These are phyloP conservation scores for Hypholoma fasciculare DNA, from an alignment of 768 basidiomycete genomes.

Conservation along the genomic window DNA sequence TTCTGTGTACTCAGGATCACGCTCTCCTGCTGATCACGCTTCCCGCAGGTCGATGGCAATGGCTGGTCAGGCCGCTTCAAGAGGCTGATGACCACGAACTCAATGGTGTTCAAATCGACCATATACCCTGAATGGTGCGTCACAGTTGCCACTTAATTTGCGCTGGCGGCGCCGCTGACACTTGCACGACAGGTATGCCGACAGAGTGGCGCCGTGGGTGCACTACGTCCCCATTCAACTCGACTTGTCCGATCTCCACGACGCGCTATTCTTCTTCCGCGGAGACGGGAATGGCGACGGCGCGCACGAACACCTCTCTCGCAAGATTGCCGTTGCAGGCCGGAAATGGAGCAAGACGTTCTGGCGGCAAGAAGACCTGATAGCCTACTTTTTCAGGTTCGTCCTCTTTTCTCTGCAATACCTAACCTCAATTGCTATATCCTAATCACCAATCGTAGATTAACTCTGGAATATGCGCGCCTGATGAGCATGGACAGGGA, in stretches of 20 bases:
- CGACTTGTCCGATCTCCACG: constrained; percentile 68
- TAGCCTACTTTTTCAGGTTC: constrained; percentile 59
- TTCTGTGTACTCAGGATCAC: background rate
- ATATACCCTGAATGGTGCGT: constrained; percentile 73
- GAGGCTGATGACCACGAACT: constrained; percentile 59
- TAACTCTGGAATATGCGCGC: constrained; percentile 56
- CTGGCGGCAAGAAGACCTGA: constrained; percentile 64
- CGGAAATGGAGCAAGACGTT: constrained; percentile 54
- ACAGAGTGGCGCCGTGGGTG: constrained; percentile 65
- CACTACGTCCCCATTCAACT: constrained; percentile 74
- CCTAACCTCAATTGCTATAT: too few species aligned
- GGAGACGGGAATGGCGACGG: constrained; percentile 57
- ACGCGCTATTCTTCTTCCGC: constrained; percentile 72
- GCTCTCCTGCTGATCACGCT: background rate
- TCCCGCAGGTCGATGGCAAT: constrained; percentile 53
- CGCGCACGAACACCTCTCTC: constrained; percentile 60
- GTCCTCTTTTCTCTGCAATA: background rate
- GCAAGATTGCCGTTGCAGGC: constrained; percentile 48
- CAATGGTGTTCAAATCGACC: constrained; percentile 68
- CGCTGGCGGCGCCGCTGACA: background rate
- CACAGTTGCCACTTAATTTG: background rate
- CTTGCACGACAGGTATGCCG: constrained; percentile 44
- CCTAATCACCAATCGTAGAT: constrained; percentile 25
- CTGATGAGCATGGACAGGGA: constrained; percentile 28
- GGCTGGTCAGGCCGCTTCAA: constrained; percentile 76